Evolutionary conservation across 2,329 filamentous ascomycete species (phyloP).

Genomic region (Fonsecaea erecta): DNA sequence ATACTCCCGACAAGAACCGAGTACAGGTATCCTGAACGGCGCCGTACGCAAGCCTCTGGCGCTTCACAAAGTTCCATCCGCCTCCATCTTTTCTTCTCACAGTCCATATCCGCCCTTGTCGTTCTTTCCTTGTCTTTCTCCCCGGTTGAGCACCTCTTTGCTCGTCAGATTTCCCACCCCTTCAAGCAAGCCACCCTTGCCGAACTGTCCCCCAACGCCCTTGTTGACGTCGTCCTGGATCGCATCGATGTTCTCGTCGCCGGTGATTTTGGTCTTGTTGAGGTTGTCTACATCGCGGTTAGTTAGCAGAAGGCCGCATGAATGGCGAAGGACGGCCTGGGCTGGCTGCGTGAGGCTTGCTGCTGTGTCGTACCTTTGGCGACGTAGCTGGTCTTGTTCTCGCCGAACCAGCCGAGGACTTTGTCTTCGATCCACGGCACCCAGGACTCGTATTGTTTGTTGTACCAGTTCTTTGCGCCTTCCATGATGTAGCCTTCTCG

Average conservation of each 20-base stretch:
- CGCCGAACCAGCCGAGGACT: slow-evolving; percentile 73
- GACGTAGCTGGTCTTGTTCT: slow-evolving; percentile 74
- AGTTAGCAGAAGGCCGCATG: neutral
- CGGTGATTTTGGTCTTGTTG: slow-evolving; percentile 71
- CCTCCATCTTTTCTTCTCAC: neutral
- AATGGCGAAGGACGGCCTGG: too few species aligned
- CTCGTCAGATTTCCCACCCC: slow-evolving; percentile 39
- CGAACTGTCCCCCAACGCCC: slow-evolving; percentile 66
- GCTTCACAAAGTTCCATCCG: neutral
- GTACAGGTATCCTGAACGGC: neutral
- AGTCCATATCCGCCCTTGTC: slow-evolving; percentile 48
- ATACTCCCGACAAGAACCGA: neutral
- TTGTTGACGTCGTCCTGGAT: slow-evolving; percentile 70
- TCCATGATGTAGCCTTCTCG: slow-evolving; percentile 43
- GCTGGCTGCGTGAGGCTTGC: neutral
- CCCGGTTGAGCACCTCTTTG: slow-evolving; percentile 40
- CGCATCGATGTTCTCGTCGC: slow-evolving; percentile 67
- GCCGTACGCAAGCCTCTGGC: neutral
- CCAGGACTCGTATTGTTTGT: slow-evolving; percentile 74
- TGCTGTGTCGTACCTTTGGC: slow-evolving; percentile 63
- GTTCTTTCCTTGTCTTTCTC: slow-evolving; percentile 55
- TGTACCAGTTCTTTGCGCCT: slow-evolving; percentile 68
- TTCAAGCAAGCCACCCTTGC: slow-evolving; percentile 65
- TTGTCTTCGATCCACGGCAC: slow-evolving; percentile 77
- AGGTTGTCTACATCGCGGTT: slow-evolving; percentile 60